phyloP scores from a whole-genome alignment of 2,329 filamentous ascomycete species.

The Keithomyces neogunnii region DNA sequence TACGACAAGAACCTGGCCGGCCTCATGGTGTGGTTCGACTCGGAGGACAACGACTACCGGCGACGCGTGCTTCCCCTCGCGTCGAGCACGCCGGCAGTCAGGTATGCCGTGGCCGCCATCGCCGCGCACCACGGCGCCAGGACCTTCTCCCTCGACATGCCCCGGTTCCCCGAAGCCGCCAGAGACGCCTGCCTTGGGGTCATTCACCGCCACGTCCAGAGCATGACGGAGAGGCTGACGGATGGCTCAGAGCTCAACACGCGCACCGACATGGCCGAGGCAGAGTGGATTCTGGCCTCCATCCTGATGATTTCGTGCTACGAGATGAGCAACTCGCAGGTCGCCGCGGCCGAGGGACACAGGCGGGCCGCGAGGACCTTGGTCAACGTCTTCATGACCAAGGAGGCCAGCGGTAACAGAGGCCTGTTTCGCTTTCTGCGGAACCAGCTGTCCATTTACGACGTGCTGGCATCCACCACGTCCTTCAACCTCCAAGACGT shows the following conservation, averaged over 20 bases:
- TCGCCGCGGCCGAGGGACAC: conserved; percentile 18
- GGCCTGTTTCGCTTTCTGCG: conserved; percentile 19
- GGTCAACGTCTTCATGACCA: conserved; percentile 18
- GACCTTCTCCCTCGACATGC: conserved; percentile 12
- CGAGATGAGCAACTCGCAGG: conserved; percentile 19
- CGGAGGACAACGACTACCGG: conserved; percentile 20
- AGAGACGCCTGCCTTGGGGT: conserved; percentile 18
- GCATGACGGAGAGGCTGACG: conserved; percentile 16
- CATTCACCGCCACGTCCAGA: conserved; percentile 14
- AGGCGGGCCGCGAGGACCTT: conserved; percentile 19
- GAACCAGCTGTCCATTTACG: conserved; percentile 20
- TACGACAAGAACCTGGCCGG: conserved; percentile 20
- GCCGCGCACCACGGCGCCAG: conserved; percentile 19
- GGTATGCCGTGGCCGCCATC: conserved; percentile 19
- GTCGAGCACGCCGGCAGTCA: conserved; percentile 16
- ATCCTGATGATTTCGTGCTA: conserved; percentile 22
- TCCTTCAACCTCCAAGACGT: conserved; percentile 17
- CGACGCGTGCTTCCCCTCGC: conserved; percentile 17
- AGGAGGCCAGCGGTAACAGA: conserved; percentile 9
- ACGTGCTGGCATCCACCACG: conserved; percentile 18
- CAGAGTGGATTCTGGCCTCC: conserved; percentile 21
- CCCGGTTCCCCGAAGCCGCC: conserved; percentile 17
- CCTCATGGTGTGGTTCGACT: conserved; percentile 24
- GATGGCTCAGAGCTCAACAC: conserved; percentile 13
- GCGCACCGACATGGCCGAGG: conserved; percentile 15